phyloP scores from a whole-genome alignment of 2,329 filamentous ascomycete genomes.

The Plectosphaerella plurivora region DNA sequence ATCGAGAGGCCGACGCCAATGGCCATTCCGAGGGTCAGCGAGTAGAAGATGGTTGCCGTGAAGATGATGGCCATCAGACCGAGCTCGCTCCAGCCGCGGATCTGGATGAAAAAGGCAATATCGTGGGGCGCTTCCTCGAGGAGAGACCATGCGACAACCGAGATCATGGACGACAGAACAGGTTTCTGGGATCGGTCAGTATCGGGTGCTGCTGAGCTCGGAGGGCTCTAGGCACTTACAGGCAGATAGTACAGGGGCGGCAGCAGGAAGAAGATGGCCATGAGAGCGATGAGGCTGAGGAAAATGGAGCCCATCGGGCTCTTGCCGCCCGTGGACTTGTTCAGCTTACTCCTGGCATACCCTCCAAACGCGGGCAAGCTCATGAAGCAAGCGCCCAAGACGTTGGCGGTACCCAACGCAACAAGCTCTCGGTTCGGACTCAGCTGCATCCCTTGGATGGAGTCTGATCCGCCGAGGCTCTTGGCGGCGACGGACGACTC shows the following conservation, averaged over 20 bases:
- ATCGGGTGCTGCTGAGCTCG: background rate
- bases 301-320: conserved; percentile 93
- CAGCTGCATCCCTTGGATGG: conserved; percentile 73
- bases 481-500: conserved; percentile 96
- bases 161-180: conserved; percentile 89
- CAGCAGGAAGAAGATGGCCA: conserved; percentile 76
- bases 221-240: conserved; percentile 47
- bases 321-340: conserved; percentile 83
- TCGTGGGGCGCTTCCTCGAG: conserved; percentile 95
- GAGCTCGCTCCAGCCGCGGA: conserved; percentile 82
- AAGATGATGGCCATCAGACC: conserved; percentile 88
- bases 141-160: conserved; percentile 88
- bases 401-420: conserved; percentile 82
- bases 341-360: conserved; percentile 94
- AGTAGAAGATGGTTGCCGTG: conserved; percentile 89
- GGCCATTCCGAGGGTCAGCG: conserved; percentile 86
- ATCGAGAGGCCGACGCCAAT: conserved; percentile 89
- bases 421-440: conserved; percentile 93
- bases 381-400: conserved; percentile 90
- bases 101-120: conserved; percentile 80
- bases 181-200: conserved; percentile 61
- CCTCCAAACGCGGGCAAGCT: conserved; percentile 91
- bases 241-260: conserved; percentile 94
- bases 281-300: conserved; percentile 73
- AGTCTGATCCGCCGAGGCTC: conserved; percentile 67